phyloP scores from a whole-genome alignment of 495 filamentous ascomycete species.

The Aspergillus baeticus region DNA sequence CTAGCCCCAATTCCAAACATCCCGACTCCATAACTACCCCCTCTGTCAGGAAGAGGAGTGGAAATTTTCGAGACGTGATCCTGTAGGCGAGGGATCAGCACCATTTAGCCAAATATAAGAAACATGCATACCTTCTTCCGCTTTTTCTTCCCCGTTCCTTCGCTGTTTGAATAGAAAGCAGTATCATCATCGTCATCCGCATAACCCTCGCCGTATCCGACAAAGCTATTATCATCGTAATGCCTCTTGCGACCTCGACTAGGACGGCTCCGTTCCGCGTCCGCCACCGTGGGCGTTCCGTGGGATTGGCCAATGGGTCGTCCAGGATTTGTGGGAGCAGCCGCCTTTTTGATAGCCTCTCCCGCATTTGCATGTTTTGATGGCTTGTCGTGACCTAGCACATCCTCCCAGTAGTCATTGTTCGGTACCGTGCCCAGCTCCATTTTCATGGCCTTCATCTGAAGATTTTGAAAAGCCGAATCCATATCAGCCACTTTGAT shows the following conservation, averaged over 20 bases:
- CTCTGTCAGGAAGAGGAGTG: constrained; percentile 42
- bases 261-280: constrained; percentile 48
- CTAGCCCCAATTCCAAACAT: constrained; percentile 51
- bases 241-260: constrained; percentile 64
- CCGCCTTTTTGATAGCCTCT: constrained; percentile 39
- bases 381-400: constrained; percentile 59
- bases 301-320: constrained; percentile 30
- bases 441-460: constrained; percentile 55
- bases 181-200: constrained; percentile 58
- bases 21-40: constrained; percentile 46
- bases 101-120: neutral
- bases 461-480: constrained; percentile 45
- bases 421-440: constrained; percentile 55
- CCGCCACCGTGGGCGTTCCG: constrained; percentile 31
- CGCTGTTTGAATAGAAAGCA: constrained; percentile 45
- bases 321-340: constrained; percentile 30
- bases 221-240: constrained; percentile 67
- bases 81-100: constrained; percentile 24
- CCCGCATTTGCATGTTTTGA: constrained; percentile 31
- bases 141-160: constrained; percentile 47
- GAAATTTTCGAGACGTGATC: constrained; percentile 46
- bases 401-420: constrained; percentile 55
- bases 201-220: constrained; percentile 67
- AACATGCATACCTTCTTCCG: constrained; percentile 49
- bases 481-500: constrained; percentile 47